phyloP scores from a whole-genome alignment of 1,284 basidiomycete species.

The Vanrija sp. region DNA sequence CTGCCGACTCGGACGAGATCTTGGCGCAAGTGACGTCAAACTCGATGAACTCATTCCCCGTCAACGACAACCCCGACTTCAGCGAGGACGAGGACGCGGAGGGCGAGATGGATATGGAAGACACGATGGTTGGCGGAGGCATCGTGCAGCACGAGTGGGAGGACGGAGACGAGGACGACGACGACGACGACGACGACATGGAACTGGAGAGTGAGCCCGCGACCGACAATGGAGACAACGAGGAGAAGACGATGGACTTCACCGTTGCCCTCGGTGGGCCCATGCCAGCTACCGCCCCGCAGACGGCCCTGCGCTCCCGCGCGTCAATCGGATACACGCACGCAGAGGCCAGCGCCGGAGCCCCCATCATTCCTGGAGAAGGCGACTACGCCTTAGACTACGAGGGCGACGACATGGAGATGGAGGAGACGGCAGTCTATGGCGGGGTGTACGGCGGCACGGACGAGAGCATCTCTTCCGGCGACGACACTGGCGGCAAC shows the following conservation, averaged over 20 bases:
- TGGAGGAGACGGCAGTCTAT: conserved; percentile 45
- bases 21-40: conserved; percentile 2
- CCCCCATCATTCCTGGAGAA: conserved; percentile 25
- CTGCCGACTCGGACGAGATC: conserved; percentile 17
- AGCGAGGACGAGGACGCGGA: conserved; percentile 8
- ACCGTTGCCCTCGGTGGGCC: conserved; percentile 48
- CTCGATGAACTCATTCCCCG: neutral
- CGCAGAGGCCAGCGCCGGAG: conserved; percentile 15
- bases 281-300: conserved; percentile 42
- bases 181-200: conserved; percentile 11
- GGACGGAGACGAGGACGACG: conserved; percentile 14
- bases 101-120: conserved; percentile 19
- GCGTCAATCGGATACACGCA: conserved; percentile 45
- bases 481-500: conserved; percentile 7
- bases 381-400: conserved; percentile 16
- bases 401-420: conserved; percentile 42
- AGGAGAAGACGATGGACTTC: conserved; percentile 51
- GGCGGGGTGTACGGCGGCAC: conserved; percentile 38
- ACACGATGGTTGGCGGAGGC: conserved; percentile 28
- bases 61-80: neutral
- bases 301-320: conserved; percentile 30
- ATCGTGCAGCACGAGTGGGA: conserved; percentile 15
- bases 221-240: conserved; percentile 26
- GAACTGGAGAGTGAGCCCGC: conserved; percentile 23
- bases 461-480: conserved; percentile 26